Evolutionary conservation across 2,329 filamentous ascomycete species (phyloP).

Genomic region (Trichoderma endophyticum): DNA sequence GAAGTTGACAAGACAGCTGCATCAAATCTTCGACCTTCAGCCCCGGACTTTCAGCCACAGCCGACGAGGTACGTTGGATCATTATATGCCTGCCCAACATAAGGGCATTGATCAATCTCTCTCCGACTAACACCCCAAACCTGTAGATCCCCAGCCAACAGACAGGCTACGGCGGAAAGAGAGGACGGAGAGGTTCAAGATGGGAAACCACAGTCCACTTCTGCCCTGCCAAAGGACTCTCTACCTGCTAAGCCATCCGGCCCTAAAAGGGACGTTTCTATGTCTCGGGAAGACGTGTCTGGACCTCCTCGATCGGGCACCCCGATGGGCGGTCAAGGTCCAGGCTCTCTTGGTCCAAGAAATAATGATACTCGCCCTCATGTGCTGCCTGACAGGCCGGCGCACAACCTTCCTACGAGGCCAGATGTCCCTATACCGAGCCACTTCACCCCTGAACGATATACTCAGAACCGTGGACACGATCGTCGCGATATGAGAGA

Average conservation of each 20-base stretch:
- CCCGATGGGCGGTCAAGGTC: slow-evolving; percentile 22
- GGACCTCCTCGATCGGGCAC: slow-evolving; percentile 29
- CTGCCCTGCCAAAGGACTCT: slow-evolving; percentile 30
- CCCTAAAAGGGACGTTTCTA: slow-evolving; percentile 27
- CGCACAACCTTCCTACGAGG: slow-evolving; percentile 50
- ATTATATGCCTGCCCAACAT: slow-evolving; percentile 19
- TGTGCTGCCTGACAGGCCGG: slow-evolving; percentile 37
- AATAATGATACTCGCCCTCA: slow-evolving; percentile 32
- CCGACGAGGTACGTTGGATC: slow-evolving; percentile 35
- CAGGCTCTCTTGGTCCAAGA: slow-evolving; percentile 24
- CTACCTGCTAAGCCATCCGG: slow-evolving; percentile 34
- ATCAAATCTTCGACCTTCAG: slow-evolving; percentile 54
- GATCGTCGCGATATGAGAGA: slow-evolving; percentile 41
- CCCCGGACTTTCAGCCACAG: slow-evolving; percentile 62
- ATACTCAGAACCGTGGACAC: slow-evolving; percentile 39
- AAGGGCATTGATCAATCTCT: neutral
- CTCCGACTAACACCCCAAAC: slow-evolving; percentile 17
- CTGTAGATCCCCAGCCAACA: slow-evolving; percentile 22
- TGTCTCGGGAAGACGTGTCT: slow-evolving; percentile 24
- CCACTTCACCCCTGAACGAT: slow-evolving; percentile 46
- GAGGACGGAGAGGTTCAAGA: slow-evolving; percentile 75
- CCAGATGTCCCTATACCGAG: slow-evolving; percentile 56
- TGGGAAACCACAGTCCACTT: slow-evolving; percentile 29
- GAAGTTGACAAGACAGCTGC: slow-evolving; percentile 30
- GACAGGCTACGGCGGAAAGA: slow-evolving; percentile 43